Evolutionary conservation across 2,329 filamentous ascomycete species (phyloP).

Genomic region (Verticillium isaacii): DNA sequence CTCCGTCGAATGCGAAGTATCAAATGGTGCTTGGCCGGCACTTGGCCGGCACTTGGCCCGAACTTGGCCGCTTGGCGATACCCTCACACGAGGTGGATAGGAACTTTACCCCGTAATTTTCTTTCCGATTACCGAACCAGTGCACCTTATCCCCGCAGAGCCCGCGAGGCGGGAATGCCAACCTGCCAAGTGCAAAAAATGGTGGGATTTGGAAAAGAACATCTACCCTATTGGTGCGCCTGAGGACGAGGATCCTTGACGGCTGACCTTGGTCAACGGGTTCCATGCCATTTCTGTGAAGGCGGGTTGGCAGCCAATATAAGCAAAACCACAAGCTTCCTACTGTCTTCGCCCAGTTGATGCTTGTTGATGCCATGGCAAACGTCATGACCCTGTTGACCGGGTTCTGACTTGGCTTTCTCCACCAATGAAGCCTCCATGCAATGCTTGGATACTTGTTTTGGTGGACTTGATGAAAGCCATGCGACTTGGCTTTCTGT

Average conservation of each 20-base stretch:
- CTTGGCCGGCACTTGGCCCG: background rate
- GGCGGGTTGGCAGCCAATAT: background rate
- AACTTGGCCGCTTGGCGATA: background rate
- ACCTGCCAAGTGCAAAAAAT: background rate
- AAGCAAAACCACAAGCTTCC: background rate
- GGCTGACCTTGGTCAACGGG: background rate
- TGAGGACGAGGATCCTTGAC: background rate
- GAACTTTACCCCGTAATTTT: background rate
- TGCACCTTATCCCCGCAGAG: background rate
- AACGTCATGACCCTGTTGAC: background rate
- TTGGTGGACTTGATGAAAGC: too few species aligned
- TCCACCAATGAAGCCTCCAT: background rate
- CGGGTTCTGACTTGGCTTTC: background rate
- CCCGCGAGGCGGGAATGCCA: background rate
- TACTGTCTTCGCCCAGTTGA: background rate
- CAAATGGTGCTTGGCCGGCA: background rate
- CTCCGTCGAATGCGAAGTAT: background rate
- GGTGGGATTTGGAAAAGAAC: background rate
- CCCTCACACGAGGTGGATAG: background rate
- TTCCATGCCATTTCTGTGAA: background rate
- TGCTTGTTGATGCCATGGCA: background rate
- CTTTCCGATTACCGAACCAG: background rate
- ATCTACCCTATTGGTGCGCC: background rate
- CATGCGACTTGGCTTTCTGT: too few species aligned
- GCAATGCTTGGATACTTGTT: background rate